Evolutionary conservation across 108 stramenopile genomes (phyloP).

Genomic region (Cyclotella atomus): DNA sequence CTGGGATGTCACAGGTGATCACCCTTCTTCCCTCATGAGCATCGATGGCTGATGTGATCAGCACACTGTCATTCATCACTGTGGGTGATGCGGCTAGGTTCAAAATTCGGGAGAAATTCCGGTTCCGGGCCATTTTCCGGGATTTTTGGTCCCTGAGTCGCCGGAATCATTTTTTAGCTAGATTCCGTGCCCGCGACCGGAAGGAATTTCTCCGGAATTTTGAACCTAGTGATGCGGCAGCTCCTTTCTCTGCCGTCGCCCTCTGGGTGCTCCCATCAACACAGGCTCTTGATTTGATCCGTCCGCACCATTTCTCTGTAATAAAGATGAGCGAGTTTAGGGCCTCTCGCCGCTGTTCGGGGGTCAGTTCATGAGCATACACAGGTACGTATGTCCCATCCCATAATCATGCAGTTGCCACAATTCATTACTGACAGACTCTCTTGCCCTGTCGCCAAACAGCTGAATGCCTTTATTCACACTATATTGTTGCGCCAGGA

Average conservation of each 20-base stretch:
- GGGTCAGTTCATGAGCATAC: not conserved
- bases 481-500: not conserved
- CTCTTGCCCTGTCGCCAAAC: not conserved
- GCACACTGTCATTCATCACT: constrained; percentile 22
- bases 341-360: not conserved
- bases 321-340: not conserved
- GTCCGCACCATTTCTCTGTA: constrained; percentile 1
- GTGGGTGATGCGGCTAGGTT: constrained; percentile 41
- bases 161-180: too few relatives aligned
- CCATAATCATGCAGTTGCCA: not conserved
- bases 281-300: constrained; percentile 33
- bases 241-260: too few relatives aligned
- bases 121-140: too few relatives aligned
- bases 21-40: not conserved
- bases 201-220: too few relatives aligned
- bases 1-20: not conserved
- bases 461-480: not conserved
- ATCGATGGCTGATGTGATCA: constrained; percentile 17
- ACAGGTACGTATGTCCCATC: not conserved
- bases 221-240: too few relatives aligned
- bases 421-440: not conserved
- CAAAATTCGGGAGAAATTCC: not conserved
- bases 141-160: too few relatives aligned
- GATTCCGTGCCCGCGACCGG: too few relatives aligned
- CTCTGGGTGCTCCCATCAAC: not conserved